These are phyloP conservation scores for Pleurotus eryngii DNA, from an alignment of 768 basidiomycete genomes.

Conservation along the genomic window DNA sequence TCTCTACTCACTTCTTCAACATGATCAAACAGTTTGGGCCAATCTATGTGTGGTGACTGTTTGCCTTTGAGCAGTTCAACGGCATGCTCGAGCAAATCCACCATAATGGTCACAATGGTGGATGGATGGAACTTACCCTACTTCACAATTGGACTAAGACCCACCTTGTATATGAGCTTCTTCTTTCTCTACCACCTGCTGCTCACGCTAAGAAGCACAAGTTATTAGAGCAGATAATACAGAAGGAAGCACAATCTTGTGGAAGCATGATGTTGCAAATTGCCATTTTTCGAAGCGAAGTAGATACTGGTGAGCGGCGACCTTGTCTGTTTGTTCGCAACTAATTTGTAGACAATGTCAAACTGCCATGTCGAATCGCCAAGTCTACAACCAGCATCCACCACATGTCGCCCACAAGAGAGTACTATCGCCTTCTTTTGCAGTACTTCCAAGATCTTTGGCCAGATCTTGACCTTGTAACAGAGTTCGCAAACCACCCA, in stretches of 20 bases:
- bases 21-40: constrained; percentile 25
- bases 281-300: no score
- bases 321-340: no score
- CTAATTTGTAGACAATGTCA: no score
- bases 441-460: constrained; percentile 7
- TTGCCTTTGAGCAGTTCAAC: constrained; percentile 32
- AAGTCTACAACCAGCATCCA: no score
- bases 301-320: no score
- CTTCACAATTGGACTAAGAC: constrained; percentile 24
- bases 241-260: no score
- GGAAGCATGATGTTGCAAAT: no score
- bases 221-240: background rate
- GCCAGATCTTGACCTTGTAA: constrained; percentile 8
- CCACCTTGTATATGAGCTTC: constrained; percentile 21
- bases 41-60: constrained; percentile 32
- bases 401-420: background rate
- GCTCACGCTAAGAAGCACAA: constrained; percentile 9
- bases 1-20: constrained; percentile 20
- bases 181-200: constrained; percentile 15
- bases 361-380: no score
- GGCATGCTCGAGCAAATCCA: constrained; percentile 29
- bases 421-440: constrained; percentile 9
- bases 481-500: constrained; percentile 1
- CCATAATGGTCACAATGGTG: constrained; percentile 26
- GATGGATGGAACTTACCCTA: constrained; percentile 26